A percentile compares a stretch with the other conserved stretches of the same genome.
Evolutionary conservation across 208 protist genomes (phyloP).

Genomic region (Novymonas esmeraldas): DNA sequence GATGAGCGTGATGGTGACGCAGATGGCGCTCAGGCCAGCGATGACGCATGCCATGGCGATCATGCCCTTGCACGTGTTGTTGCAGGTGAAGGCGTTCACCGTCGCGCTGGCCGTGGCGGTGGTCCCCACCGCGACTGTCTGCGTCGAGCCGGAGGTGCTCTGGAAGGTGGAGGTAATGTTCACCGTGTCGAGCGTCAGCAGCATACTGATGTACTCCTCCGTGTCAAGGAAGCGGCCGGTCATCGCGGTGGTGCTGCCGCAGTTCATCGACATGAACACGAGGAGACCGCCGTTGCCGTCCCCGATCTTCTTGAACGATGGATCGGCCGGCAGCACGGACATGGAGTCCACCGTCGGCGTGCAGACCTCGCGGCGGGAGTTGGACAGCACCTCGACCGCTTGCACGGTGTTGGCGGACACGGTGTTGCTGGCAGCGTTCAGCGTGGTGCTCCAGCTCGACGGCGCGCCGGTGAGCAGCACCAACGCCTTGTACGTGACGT

Average conservation of each 20-base stretch:
- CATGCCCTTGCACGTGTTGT: conserved; percentile 16
- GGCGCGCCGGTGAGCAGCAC: conserved; percentile 14
- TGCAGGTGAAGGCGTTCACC: background rate
- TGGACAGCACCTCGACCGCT: conserved; percentile 3
- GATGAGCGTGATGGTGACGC: conserved; percentile 1
- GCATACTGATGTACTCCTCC: conserved; percentile 12
- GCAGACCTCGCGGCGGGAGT: conserved; percentile 10
- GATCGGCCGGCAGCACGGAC: conserved; percentile 4
- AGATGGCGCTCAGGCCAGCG: background rate
- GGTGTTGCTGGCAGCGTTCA: background rate
- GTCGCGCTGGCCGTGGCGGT: background rate
- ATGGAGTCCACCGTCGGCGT: background rate
- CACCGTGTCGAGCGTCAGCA: conserved; percentile 11
- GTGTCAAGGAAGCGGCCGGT: conserved; percentile 21
- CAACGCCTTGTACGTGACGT: conserved; percentile 6
- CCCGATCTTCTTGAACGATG: conserved; percentile 7
- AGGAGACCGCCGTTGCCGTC: conserved; percentile 17
- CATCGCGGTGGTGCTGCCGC: conserved; percentile 5
- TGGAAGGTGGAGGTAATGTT: conserved; percentile 5
- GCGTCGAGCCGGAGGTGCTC: conserved; percentile 3
- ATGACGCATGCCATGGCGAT: conserved; percentile 7
- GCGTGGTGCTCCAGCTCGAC: background rate
- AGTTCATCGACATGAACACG: background rate
- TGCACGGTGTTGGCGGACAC: background rate
- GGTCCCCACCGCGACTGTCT: conserved; percentile 6